Evolutionary conservation across 75 land plant species (phyloP).

Genomic region (Sequoia sempervirens): DNA sequence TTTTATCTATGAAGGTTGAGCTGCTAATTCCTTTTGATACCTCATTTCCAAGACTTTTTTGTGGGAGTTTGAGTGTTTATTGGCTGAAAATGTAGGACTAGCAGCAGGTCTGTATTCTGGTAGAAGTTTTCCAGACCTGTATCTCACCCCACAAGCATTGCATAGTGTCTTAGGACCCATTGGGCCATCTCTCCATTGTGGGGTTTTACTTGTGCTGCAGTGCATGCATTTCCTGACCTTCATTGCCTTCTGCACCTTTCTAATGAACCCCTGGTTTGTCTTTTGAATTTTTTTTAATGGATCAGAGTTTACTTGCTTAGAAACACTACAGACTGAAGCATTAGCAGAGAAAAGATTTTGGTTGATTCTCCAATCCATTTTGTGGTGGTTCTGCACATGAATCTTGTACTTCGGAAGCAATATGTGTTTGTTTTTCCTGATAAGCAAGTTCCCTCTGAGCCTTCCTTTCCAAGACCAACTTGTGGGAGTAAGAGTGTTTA

Average conservation of each 20-base stretch:
- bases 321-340: not conserved
- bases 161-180: conserved; percentile 88
- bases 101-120: conserved; percentile 84
- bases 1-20: not conserved
- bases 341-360: not conserved
- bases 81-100: conserved; percentile 59
- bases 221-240: conserved; percentile 64
- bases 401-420: not conserved
- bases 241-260: conserved; percentile 17
- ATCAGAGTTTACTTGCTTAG: conserved; percentile 14
- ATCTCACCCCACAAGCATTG: conserved; percentile 89
- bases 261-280: conserved; percentile 9
- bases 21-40: not conserved
- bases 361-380: not conserved
- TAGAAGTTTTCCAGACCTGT: conserved; percentile 75
- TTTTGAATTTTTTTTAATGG: conserved; percentile 11
- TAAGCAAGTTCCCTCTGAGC: not conserved
- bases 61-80: conserved; percentile 78
- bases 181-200: conserved; percentile 92
- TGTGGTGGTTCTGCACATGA: conserved; percentile 7
- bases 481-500: conserved; percentile 75
- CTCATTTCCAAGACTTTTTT: conserved; percentile 83
- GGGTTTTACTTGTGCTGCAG: conserved; percentile 70
- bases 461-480: conserved; percentile 72
- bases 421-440: not conserved